Conservation (phyloP, 441 rosid species). For the Erodium texanum region DNA sequence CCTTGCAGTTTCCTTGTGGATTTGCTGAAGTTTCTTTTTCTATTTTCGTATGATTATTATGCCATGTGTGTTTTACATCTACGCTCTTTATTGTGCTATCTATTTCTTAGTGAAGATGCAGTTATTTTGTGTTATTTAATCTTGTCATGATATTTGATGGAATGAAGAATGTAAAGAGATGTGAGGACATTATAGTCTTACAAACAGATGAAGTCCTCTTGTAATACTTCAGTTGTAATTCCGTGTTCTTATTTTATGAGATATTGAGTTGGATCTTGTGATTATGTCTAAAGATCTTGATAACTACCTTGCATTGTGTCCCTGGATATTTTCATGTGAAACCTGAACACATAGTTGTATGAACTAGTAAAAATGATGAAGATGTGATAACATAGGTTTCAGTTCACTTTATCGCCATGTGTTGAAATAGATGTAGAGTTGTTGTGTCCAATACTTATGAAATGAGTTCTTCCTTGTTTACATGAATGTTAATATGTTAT, state of each 20-base stretch:
- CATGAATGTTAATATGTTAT: neutral
- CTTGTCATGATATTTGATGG: neutral
- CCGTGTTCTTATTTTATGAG: neutral
- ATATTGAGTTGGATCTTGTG: neutral
- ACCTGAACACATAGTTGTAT: neutral
- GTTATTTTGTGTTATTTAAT: neutral
- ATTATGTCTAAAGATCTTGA: neutral
- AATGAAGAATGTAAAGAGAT: neutral
- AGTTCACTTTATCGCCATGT: neutral
- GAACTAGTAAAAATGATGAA: neutral
- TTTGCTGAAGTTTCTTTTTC: neutral
- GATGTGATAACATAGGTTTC: neutral
- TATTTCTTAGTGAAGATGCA: neutral
- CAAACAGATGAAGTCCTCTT: neutral
- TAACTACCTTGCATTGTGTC: neutral
- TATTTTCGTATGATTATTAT: neutral
- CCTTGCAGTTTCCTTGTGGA: neutral
- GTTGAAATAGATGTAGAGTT: conserved; percentile 1
- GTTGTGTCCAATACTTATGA: neutral
- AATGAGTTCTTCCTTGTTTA: neutral
- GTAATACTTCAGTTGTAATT: neutral
- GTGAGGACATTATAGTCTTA: neutral
- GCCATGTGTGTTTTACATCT: neutral
- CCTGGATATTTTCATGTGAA: neutral
- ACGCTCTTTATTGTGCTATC: neutral